These are phyloP conservation scores for Fraxinus dipetala DNA, from an alignment of 305 asterid species.

Conservation along the genomic window DNA sequence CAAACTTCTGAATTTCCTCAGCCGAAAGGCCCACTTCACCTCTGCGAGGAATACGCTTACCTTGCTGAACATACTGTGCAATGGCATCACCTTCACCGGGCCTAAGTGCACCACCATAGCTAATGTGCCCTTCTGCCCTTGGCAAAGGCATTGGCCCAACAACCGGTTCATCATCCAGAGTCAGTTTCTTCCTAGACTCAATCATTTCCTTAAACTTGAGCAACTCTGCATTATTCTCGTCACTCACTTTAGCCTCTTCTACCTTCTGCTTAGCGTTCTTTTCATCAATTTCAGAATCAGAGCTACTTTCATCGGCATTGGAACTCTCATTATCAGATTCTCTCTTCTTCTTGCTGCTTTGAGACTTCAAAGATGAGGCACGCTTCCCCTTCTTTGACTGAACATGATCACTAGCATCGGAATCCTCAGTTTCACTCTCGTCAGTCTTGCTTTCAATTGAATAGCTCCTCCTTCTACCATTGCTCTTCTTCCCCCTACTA, in stretches of 20 bases:
- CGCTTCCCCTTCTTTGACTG: neutral
- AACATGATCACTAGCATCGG: neutral
- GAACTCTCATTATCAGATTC: neutral
- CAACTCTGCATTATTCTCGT: slow-evolving; percentile 50
- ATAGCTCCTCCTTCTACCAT: neutral
- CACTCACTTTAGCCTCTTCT: slow-evolving; percentile 36
- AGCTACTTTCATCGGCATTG: neutral
- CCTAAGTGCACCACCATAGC: slow-evolving; percentile 98
- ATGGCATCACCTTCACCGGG: slow-evolving; percentile 97
- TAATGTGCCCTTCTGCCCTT: slow-evolving; percentile 88
- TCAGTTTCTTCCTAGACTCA: neutral
- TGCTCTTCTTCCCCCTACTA: neutral
- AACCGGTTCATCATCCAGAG: neutral
- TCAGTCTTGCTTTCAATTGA: neutral
- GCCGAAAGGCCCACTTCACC: slow-evolving; percentile 99
- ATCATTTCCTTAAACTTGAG: slow-evolving; percentile 34
- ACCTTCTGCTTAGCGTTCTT: slow-evolving; percentile 30
- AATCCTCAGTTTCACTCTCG: neutral
- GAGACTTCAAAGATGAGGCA: neutral
- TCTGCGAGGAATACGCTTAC: slow-evolving; percentile 99
- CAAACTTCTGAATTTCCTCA: neutral
- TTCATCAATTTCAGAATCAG: slow-evolving; percentile 25
- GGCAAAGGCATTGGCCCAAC: slow-evolving; percentile 54
- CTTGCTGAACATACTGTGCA: slow-evolving; percentile 53
- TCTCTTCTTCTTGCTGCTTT: neutral